Percentiles rank a stretch among this genome's conserved stretches.
Evolutionary conservation across 495 filamentous ascomycete species (phyloP).

Genomic region (Penicillium cataractarum): DNA sequence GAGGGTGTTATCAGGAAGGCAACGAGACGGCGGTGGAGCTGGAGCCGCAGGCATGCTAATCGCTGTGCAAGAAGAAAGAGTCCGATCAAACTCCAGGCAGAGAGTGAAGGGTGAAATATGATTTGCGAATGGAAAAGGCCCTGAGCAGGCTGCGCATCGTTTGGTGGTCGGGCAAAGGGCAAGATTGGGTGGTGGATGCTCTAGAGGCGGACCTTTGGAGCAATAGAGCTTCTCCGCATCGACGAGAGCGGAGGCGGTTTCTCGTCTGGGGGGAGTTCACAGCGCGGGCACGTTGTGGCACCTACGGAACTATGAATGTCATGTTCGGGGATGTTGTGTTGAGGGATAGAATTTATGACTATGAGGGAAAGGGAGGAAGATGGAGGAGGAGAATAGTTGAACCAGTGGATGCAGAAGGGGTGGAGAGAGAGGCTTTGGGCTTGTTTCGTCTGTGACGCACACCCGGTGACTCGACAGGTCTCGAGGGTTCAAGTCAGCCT

Average conservation of each 20-base stretch:
- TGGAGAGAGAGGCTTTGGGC: constrained; percentile 13
- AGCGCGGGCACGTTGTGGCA: constrained; percentile 34
- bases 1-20: constrained; percentile 40
- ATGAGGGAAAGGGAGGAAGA: constrained; percentile 14
- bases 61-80: constrained; percentile 15
- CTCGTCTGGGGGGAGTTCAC: constrained; percentile 26
- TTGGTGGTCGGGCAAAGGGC: constrained; percentile 17
- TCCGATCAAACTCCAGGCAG: constrained; percentile 9
- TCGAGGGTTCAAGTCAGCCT: constrained; percentile 25
- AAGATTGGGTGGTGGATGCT: neutral
- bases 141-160: constrained; percentile 29
- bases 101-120: constrained; percentile 7
- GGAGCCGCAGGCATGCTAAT: constrained; percentile 47
- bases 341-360: constrained; percentile 30
- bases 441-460: constrained; percentile 32
- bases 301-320: constrained; percentile 21
- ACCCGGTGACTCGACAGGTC: constrained; percentile 37
- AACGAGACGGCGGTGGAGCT: constrained; percentile 31
- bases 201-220: constrained; percentile 33
- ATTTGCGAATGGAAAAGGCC: constrained; percentile 25
- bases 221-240: constrained; percentile 50
- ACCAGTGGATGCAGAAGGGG: constrained; percentile 14
- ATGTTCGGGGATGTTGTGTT: constrained; percentile 11
- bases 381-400: constrained; percentile 13
- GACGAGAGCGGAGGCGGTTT: constrained; percentile 25